A percentile compares a stretch with the other conserved stretches of the same genome.
Evolutionary conservation across 306 rosid genomes (phyloP).

Genomic region (Castanea crenata): DNA sequence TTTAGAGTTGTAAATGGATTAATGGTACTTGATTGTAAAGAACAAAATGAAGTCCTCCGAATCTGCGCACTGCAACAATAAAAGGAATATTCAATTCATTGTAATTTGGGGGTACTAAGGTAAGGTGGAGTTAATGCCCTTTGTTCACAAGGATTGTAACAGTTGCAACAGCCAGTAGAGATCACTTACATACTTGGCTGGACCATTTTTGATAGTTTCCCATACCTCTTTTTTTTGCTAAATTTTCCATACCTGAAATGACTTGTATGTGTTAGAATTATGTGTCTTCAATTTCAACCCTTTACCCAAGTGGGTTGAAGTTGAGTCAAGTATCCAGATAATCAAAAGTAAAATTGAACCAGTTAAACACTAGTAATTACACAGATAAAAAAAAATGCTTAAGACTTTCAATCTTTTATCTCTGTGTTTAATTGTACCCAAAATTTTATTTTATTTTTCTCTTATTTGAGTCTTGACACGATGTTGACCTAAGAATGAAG

Average conservation of each 20-base stretch:
- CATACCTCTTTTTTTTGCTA: not conserved
- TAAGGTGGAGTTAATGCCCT: constrained; percentile 10
- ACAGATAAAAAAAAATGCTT: not conserved
- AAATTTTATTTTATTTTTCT: not conserved
- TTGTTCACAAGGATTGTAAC: not conserved
- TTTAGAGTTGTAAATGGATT: too few species aligned
- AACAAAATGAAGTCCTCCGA: too few species aligned
- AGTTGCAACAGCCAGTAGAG: not conserved
- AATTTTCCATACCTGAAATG: not conserved
- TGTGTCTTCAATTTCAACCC: not conserved
- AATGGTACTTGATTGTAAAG: too few species aligned
- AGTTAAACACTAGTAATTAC: not conserved
- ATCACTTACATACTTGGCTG: not conserved
- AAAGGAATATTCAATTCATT: too few species aligned
- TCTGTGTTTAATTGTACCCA: too few species aligned
- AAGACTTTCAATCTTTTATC: not conserved
- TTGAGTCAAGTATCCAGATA: not conserved
- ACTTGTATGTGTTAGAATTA: not conserved
- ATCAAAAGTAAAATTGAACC: not conserved
- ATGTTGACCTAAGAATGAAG: not conserved
- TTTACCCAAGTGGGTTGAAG: not conserved
- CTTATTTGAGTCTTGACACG: not conserved
- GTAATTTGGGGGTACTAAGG: not conserved
- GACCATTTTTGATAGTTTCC: not conserved
- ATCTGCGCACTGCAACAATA: too few species aligned